Evolutionary conservation across 75 land plant species (phyloP).

Genomic region (Isoetes taiwanensis): DNA sequence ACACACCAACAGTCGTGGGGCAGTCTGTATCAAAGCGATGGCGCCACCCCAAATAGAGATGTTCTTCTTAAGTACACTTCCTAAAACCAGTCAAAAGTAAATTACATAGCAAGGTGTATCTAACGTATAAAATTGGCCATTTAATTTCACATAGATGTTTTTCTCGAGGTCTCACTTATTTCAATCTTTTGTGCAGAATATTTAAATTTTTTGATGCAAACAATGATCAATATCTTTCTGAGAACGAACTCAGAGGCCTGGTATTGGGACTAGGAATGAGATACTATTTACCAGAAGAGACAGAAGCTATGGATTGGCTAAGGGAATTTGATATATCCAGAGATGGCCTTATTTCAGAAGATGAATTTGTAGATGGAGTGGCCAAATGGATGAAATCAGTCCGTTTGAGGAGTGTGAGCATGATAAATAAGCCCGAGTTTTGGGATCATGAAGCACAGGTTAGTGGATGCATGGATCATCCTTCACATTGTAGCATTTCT

Average conservation of each 20-base stretch:
- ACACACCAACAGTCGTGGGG: neutral
- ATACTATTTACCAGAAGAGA: constrained; percentile 13
- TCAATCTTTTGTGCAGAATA: neutral
- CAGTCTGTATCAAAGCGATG: neutral
- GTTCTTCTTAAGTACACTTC: neutral
- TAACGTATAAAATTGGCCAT: too few relatives aligned
- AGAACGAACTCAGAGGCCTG: constrained; percentile 21
- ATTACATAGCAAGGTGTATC: too few relatives aligned
- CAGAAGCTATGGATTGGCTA: constrained; percentile 16
- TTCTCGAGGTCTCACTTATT: too few relatives aligned
- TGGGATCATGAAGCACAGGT: neutral
- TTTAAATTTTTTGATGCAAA: constrained; percentile 15
- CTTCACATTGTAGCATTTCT: too few relatives aligned
- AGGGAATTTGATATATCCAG: constrained; percentile 16
- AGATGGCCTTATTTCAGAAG: constrained; percentile 19
- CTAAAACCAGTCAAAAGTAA: neutral
- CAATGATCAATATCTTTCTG: constrained; percentile 17
- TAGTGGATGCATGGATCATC: too few relatives aligned
- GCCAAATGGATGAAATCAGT: constrained; percentile 18
- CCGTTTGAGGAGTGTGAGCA: too few relatives aligned
- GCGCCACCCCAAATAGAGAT: neutral
- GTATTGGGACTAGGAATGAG: constrained; percentile 21
- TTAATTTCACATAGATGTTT: too few relatives aligned
- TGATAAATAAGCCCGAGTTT: too few relatives aligned
- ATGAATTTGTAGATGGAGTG: constrained; percentile 19